Evolutionary conservation across 139 green algal species (phyloP).

Genomic region (Chlamydomonas sphaeroides): DNA sequence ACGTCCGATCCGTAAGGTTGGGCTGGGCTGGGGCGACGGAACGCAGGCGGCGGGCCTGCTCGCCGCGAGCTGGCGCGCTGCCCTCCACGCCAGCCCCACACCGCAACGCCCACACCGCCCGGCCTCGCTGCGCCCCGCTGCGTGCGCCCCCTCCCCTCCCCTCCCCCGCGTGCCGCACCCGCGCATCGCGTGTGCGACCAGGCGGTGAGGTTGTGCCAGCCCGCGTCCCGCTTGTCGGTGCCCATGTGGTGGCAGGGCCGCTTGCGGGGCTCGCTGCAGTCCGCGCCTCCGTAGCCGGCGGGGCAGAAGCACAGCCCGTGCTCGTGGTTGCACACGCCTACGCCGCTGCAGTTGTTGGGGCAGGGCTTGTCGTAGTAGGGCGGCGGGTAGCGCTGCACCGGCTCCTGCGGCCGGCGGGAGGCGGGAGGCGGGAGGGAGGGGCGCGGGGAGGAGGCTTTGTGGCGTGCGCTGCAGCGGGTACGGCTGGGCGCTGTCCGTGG

Average conservation of each 20-base stretch:
- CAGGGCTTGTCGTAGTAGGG: conserved; percentile 36
- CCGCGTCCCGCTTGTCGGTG: conserved; percentile 30
- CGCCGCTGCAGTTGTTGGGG: conserved; percentile 50
- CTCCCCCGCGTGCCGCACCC: no score
- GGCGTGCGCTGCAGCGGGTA: no score
- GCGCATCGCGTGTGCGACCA: conserved; percentile 40
- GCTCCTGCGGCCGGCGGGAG: background rate
- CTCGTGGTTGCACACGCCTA: conserved; percentile 52
- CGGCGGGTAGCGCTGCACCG: conserved; percentile 9
- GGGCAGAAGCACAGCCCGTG: conserved; percentile 54
- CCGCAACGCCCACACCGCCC: no score
- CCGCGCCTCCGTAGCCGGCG: conserved; percentile 58
- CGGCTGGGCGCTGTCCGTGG: no score
- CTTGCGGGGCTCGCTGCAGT: conserved; percentile 45
- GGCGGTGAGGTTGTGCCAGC: conserved; percentile 26
- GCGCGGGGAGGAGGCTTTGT: no score
- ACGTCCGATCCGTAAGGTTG: background rate
- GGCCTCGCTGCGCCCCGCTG: no score
- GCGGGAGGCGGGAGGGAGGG: background rate
- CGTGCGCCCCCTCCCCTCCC: no score
- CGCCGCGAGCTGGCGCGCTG: background rate
- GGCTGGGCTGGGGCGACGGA: no score
- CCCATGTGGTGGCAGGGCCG: conserved; percentile 58
- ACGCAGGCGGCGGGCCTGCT: no score
- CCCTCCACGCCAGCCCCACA: background rate